These are phyloP conservation scores for Mycosphaerella arachidis DNA, from an alignment of 2,329 filamentous ascomycete species.

Conservation along the genomic window DNA sequence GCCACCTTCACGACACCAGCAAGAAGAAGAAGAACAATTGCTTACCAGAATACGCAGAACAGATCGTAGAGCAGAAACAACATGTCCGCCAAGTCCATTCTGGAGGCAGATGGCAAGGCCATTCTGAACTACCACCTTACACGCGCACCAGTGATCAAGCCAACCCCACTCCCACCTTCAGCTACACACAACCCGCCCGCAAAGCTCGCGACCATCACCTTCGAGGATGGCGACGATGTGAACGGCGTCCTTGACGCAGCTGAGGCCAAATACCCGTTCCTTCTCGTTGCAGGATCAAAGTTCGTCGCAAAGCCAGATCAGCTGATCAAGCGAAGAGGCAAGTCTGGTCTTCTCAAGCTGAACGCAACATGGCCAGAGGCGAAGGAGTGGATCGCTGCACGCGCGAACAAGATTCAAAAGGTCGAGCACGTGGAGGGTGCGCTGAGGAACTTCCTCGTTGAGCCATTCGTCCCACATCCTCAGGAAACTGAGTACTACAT, in stretches of 20 bases:
- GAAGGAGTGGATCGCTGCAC: conserved; percentile 86
- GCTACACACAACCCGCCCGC: conserved; percentile 87
- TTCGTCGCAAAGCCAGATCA: conserved; percentile 99
- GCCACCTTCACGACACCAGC: neutral
- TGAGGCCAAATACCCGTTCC: conserved; percentile 94
- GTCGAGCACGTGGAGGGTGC: conserved; percentile 88
- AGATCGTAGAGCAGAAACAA: conserved; percentile 31
- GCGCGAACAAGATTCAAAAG: conserved; percentile 85
- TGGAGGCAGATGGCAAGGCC: conserved; percentile 99
- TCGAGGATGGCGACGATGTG: conserved; percentile 81
- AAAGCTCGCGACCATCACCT: conserved; percentile 87
- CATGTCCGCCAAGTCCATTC: conserved; percentile 95
- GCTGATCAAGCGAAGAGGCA: conserved; percentile 98
- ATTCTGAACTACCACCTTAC: conserved; percentile 99
- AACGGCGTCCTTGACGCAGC: conserved; percentile 87
- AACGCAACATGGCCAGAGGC: conserved; percentile 98
- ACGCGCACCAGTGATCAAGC: conserved; percentile 94
- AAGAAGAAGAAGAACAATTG: conserved; percentile 9
- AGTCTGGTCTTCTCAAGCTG: conserved; percentile 91
- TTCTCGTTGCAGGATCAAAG: conserved; percentile 75
- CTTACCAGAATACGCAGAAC: conserved; percentile 19
- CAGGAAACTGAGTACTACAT: conserved; percentile 98
- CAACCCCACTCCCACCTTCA: conserved; percentile 79
- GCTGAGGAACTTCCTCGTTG: conserved; percentile 91
- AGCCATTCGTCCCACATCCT: conserved; percentile 96